Conservation (phyloP, 495 filamentous ascomycete genomes). For the Sabuloglossum arenarium region DNA sequence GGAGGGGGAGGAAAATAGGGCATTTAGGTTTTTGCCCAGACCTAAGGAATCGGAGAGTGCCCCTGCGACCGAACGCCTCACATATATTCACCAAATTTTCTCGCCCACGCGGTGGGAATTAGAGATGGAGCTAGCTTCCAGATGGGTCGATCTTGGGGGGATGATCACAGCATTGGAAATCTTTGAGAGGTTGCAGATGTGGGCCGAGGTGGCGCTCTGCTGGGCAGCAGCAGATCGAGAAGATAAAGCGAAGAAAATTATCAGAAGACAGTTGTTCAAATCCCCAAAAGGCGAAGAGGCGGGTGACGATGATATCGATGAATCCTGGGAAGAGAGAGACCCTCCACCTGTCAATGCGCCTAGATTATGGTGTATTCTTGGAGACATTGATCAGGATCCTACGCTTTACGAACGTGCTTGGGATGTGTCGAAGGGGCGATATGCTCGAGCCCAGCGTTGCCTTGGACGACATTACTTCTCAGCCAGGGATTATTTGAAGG, state of each 20-base stretch:
- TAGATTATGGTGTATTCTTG: slow-evolving; percentile 79
- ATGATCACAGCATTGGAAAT: slow-evolving; percentile 84
- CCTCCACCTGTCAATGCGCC: slow-evolving; percentile 68
- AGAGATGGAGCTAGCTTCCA: slow-evolving; percentile 76
- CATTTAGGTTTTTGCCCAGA: slow-evolving; percentile 64
- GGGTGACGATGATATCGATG: slow-evolving; percentile 28
- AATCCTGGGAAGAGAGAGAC: slow-evolving; percentile 28
- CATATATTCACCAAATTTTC: slow-evolving; percentile 60
- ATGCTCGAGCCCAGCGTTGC: slow-evolving; percentile 70
- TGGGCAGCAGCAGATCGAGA: slow-evolving; percentile 64
- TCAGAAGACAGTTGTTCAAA: slow-evolving; percentile 59
- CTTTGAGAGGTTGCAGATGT: slow-evolving; percentile 84
- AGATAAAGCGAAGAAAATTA: slow-evolving; percentile 53
- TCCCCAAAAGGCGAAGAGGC: slow-evolving; percentile 21
- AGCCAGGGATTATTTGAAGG: slow-evolving; percentile 38
- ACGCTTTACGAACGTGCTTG: slow-evolving; percentile 67
- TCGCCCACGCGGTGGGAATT: slow-evolving; percentile 84
- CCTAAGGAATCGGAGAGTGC: slow-evolving; percentile 60
- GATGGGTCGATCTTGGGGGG: slow-evolving; percentile 74
- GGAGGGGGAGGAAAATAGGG: slow-evolving; percentile 8
- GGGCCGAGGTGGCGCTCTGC: slow-evolving; percentile 89
- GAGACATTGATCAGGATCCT: slow-evolving; percentile 62
- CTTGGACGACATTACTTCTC: slow-evolving; percentile 58
- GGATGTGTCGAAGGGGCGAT: slow-evolving; percentile 63
- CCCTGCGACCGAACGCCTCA: slow-evolving; percentile 48